phyloP scores from a whole-genome alignment of 441 rosid genomes.

The Arabidopsis hybrid region DNA sequence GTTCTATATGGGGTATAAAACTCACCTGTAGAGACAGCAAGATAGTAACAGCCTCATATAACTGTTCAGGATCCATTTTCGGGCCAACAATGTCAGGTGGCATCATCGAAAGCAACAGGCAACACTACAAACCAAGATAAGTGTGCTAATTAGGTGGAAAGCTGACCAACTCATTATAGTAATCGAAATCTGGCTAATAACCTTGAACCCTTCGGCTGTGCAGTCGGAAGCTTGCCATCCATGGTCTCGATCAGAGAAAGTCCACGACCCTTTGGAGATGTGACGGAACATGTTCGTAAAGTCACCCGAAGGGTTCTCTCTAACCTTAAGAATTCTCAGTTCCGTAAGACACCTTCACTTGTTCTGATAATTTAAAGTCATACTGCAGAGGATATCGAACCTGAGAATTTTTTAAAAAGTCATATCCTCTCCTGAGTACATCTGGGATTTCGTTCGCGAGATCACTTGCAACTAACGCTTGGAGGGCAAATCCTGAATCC shows the following conservation, averaged over 20 bases:
- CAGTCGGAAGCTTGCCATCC: conserved; percentile 72
- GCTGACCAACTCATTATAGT: background rate
- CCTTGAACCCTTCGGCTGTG: conserved; percentile 66
- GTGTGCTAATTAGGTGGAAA: conserved; percentile 16
- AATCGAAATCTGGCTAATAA: conserved; percentile 20
- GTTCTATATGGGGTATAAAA: conserved; percentile 8
- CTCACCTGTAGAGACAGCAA: conserved; percentile 71
- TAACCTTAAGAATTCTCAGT: conserved; percentile 46
- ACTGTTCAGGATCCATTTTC: conserved; percentile 42
- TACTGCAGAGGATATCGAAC: conserved; percentile 23
- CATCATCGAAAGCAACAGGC: conserved; percentile 44
- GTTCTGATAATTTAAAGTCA: conserved; percentile 10
- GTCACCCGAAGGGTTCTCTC: conserved; percentile 56
- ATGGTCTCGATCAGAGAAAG: conserved; percentile 69
- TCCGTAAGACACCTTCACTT: conserved; percentile 18
- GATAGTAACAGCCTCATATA: conserved; percentile 66
- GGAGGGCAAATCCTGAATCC: conserved; percentile 61
- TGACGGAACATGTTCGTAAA: conserved; percentile 58
- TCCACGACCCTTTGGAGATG: conserved; percentile 70
- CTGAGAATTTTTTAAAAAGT: conserved; percentile 55
- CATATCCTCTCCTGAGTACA: conserved; percentile 59
- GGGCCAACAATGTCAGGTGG: conserved; percentile 44
- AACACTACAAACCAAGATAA: conserved; percentile 44
- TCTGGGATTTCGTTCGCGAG: conserved; percentile 51
- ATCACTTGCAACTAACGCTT: conserved; percentile 58